Evolutionary conservation across 1,284 basidiomycete genomes (phyloP).

Genomic region (Leccinum cinnamomeum): DNA sequence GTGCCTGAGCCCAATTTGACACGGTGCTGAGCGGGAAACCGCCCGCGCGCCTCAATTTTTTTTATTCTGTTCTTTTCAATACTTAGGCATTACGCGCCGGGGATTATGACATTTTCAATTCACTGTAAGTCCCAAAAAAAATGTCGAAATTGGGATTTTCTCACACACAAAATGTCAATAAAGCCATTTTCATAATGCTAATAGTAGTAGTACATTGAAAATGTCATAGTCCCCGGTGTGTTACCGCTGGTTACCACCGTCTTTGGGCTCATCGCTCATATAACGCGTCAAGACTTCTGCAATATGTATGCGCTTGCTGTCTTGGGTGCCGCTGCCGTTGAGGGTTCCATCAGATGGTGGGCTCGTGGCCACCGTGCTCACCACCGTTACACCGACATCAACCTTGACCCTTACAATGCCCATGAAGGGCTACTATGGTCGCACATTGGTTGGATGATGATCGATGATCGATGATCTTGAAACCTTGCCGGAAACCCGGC

Average conservation of each 20-base stretch:
- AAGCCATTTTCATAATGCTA: no score
- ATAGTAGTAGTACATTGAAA: no score
- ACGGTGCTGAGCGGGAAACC: no score
- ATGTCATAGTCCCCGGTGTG: no score
- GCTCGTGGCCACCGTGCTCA: neutral
- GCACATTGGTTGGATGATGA: conserved; percentile 91
- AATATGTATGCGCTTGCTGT: conserved; percentile 77
- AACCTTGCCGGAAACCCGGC: conserved; percentile 85
- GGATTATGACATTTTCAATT: no score
- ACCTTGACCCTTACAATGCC: conserved; percentile 92
- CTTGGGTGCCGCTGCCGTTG: conserved; percentile 80
- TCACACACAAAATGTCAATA: no score
- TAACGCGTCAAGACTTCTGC: conserved; percentile 80
- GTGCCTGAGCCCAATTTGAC: no score
- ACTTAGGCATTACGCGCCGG: no score
- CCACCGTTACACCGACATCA: conserved; percentile 70
- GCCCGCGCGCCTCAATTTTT: no score
- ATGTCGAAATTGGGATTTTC: no score
- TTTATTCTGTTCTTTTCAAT: no score
- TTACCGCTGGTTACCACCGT: conserved; percentile 83
- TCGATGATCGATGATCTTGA: conserved; percentile 42
- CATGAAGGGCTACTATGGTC: conserved; percentile 80
- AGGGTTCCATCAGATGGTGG: neutral
- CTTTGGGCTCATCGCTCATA: conserved; percentile 92
- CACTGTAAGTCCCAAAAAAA: no score